Conservation (phyloP, 352 stramenopile genomes). For the Phytophthora megakarya region DNA sequence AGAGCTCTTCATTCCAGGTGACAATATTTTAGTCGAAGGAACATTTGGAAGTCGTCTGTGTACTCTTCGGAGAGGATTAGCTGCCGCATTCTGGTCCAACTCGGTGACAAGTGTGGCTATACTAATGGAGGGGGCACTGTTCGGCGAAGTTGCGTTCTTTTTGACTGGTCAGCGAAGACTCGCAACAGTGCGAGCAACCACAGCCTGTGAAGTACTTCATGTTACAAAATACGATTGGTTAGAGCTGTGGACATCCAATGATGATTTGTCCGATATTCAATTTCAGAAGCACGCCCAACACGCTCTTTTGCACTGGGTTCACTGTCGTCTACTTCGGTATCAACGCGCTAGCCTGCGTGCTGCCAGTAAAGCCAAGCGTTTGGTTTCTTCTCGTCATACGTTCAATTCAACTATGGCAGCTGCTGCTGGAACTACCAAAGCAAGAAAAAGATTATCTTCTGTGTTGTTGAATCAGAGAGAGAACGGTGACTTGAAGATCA, state of each 20-base stretch:
- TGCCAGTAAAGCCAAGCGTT: slow-evolving; percentile 49
- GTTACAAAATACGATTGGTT: slow-evolving; percentile 68
- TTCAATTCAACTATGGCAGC: slow-evolving; percentile 6
- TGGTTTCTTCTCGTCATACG: slow-evolving; percentile 19
- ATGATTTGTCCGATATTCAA: slow-evolving; percentile 45
- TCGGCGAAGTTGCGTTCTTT: slow-evolving; percentile 78
- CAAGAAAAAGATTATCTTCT: slow-evolving; percentile 16
- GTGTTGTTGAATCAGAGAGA: slow-evolving; percentile 11
- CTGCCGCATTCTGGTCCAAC: slow-evolving; percentile 57
- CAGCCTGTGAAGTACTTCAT: slow-evolving; percentile 66
- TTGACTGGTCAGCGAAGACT: slow-evolving; percentile 58
- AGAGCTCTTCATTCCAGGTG: slow-evolving; percentile 73
- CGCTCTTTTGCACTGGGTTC: slow-evolving; percentile 68
- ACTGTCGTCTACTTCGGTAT: slow-evolving; percentile 45
- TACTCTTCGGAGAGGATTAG: slow-evolving; percentile 56
- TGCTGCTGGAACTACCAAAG: slow-evolving; percentile 13
- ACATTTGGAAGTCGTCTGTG: slow-evolving; percentile 64
- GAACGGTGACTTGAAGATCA: neutral
- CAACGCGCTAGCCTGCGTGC: slow-evolving; percentile 40
- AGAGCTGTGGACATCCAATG: slow-evolving; percentile 52
- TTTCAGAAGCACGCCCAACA: slow-evolving; percentile 59
- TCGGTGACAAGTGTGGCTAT: slow-evolving; percentile 60
- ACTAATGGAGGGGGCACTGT: slow-evolving; percentile 64
- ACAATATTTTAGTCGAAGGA: slow-evolving; percentile 65
- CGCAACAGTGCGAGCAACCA: slow-evolving; percentile 63